Base-by-base conservation (phyloP, 164 flowering plant species). In the Stephania cephalantha region DNA sequence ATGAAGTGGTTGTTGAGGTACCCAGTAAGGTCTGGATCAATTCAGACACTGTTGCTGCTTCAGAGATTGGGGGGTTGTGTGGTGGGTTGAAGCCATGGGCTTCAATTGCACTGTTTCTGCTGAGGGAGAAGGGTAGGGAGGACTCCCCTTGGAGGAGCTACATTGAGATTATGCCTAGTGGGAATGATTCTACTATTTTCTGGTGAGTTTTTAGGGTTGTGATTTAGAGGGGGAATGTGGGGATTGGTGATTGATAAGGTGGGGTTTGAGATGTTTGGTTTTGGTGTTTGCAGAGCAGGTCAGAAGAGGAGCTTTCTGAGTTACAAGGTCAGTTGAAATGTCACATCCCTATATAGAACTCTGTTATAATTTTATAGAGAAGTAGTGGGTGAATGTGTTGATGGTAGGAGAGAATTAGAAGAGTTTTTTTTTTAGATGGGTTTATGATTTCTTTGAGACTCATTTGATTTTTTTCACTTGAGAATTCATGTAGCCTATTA, bases 291-390 rank as follows among this genome's bases (percentile, higher is more conserved):
- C 98, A 90, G 96, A 82, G 85, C 95, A 93, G 99, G 98, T 93
- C 98, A 84, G 97, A 91, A 80, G 92, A 90, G 91, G 99, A 93
- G 88, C 95, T 95, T 48, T 79, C 83, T 83, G 94, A 93, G 85
- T 77, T 93, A 78, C 89, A 89, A 89, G 98, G 98, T 95, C 53
- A 70, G 87, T 75, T 9, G 6, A 13, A 46, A 12, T 55, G 6
- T 7, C 61, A 55, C 25, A 25, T 25, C 25, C 25, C 25, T 25
- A 25, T 25, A 25, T 25, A 25, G 0, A 25, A 25, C 25, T 25
- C 25, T 25, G 25, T 25, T 55, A 15, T 4, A 55, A 1, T 4
- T 55, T 17, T 1, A 7, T 55, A 6, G 1, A 55, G 5, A 10
- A 6, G 18, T 55, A 6, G 17, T n/a, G 12, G 17, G 1, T 55